Percentiles rank a stretch among this genome's conserved stretches.
Conservation (phyloP, 2,329 filamentous ascomycete genomes). For the Anthostomella pinea region DNA sequence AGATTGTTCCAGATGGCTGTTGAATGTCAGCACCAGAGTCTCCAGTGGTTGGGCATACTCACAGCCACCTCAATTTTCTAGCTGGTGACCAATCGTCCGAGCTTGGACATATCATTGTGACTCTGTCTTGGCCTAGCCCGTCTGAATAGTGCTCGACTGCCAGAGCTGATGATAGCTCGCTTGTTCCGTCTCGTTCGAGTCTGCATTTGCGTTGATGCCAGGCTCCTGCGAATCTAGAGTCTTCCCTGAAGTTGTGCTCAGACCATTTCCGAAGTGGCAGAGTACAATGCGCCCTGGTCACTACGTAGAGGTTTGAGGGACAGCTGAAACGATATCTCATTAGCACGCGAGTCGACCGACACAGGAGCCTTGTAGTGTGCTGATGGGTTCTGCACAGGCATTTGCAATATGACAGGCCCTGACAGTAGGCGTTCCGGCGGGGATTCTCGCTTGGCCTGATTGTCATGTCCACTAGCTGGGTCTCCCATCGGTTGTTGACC, state of each 20-base stretch:
- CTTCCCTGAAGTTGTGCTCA: neutral
- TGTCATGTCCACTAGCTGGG: no score
- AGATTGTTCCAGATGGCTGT: slow-evolving; percentile 6
- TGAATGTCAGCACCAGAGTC: neutral
- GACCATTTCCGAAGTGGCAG: neutral
- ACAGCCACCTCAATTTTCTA: slow-evolving; percentile 9
- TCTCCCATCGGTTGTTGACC: no score
- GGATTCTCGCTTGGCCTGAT: no score
- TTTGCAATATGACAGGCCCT: neutral
- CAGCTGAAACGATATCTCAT: slow-evolving; percentile 6
- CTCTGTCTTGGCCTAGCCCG: slow-evolving; percentile 6
- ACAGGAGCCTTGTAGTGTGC: neutral
- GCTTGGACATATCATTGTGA: slow-evolving; percentile 5
- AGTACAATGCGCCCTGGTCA: no score
- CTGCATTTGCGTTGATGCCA: neutral
- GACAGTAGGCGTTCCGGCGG: neutral
- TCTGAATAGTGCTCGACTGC: slow-evolving; percentile 10
- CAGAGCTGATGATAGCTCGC: slow-evolving; percentile 3
- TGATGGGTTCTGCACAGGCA: neutral
- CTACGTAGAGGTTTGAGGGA: slow-evolving; percentile 3
- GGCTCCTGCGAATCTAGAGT: neutral
- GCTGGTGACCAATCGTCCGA: neutral
- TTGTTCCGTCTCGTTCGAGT: neutral
- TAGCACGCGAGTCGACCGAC: neutral
- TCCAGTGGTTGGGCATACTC: neutral